Conservation (phyloP, 2,329 filamentous ascomycete species). For the Fusarium paranaense region DNA sequence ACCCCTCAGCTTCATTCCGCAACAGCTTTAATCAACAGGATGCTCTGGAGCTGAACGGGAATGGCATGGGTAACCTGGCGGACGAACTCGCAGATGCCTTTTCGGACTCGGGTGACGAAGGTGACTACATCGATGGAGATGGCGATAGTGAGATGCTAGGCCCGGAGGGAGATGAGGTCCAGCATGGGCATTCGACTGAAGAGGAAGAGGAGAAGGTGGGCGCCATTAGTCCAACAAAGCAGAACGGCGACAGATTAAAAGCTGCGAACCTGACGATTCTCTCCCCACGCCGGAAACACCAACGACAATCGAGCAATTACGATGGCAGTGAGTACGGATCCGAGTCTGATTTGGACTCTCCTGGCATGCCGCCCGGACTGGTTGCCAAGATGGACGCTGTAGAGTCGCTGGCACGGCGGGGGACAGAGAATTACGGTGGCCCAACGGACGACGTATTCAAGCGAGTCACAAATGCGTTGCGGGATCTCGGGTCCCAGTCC, state of each 20-base stretch:
- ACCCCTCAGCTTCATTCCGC: constrained; percentile 53
- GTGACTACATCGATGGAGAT: constrained; percentile 60
- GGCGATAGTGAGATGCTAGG: constrained; percentile 39
- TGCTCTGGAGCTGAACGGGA: constrained; percentile 59
- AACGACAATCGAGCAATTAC: constrained; percentile 69
- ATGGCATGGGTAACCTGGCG: constrained; percentile 80
- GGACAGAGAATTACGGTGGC: constrained; percentile 74
- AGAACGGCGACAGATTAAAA: constrained; percentile 44
- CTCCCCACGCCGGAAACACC: constrained; percentile 59
- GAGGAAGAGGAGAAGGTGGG: constrained; percentile 22
- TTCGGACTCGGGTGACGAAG: constrained; percentile 73
- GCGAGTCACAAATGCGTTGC: constrained; percentile 75
- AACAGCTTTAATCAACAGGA: constrained; percentile 63
- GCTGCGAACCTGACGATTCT: constrained; percentile 59
- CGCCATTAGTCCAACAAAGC: constrained; percentile 22
- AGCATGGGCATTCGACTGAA: constrained; percentile 16
- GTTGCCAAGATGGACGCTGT: constrained; percentile 78
- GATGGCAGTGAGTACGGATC: constrained; percentile 81
- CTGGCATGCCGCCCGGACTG: constrained; percentile 75
- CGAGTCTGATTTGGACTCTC: constrained; percentile 75
- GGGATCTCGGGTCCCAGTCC: constrained; percentile 79
- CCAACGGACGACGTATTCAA: constrained; percentile 74
- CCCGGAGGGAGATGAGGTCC: constrained; percentile 8
- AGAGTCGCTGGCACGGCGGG: constrained; percentile 75
- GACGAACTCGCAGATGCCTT: constrained; percentile 84